Percentiles rank a stretch among this genome's conserved stretches.
Evolutionary conservation across 2,329 filamentous ascomycete species (phyloP).

Genomic region (Pseudopithomyces chartarum): DNA sequence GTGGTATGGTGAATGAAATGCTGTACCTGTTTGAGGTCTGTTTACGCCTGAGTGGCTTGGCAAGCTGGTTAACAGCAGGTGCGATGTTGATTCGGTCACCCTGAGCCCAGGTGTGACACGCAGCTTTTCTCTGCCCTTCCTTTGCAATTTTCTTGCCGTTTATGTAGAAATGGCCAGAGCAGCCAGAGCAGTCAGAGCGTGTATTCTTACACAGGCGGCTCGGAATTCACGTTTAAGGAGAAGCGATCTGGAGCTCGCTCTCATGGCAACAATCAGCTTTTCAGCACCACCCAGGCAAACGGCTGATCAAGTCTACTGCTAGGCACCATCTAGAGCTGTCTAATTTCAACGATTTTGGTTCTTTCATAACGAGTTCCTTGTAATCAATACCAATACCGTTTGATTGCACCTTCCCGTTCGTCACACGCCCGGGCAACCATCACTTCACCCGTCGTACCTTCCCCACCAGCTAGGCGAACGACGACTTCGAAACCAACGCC

Average conservation of each 20-base stretch:
- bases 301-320: too few species aligned
- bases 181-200: background rate
- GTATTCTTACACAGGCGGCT: background rate
- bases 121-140: background rate
- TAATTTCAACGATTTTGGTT: too few species aligned
- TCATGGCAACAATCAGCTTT: too few species aligned
- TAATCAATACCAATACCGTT: background rate
- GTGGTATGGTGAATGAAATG: background rate
- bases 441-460: slow-evolving; percentile 3
- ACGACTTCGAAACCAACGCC: background rate
- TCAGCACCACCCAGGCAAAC: too few species aligned
- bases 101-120: background rate
- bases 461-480: background rate
- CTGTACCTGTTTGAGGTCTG: background rate
- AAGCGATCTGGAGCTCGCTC: too few species aligned
- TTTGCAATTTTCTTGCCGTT: background rate
- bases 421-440: background rate
- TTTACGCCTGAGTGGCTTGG: background rate
- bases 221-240: too few species aligned
- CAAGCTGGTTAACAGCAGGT: background rate
- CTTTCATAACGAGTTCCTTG: background rate
- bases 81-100: background rate
- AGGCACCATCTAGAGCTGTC: too few species aligned
- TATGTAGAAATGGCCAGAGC: background rate
- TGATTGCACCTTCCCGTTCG: background rate